These are phyloP conservation scores for Beauveria sp. DNA, from an alignment of 2,329 filamentous ascomycete genomes.

Conservation along the genomic window DNA sequence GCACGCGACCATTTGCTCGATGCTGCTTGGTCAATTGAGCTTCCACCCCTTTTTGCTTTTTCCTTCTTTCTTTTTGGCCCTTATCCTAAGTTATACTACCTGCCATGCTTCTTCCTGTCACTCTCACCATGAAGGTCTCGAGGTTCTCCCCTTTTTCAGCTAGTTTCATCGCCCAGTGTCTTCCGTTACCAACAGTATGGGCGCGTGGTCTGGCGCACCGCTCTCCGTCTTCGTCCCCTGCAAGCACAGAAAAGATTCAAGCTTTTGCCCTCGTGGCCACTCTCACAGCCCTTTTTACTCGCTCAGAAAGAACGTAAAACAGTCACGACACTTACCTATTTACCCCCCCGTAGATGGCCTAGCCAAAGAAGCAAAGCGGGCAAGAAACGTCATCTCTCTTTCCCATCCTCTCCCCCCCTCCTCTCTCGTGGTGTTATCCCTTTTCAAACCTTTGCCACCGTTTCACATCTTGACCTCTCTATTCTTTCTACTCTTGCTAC, in stretches of 20 bases:
- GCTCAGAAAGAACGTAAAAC: neutral
- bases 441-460: neutral
- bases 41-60: neutral
- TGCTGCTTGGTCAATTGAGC: slow-evolving; percentile 34
- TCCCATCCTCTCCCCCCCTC: neutral
- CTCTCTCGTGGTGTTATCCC: neutral
- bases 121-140: neutral
- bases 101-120: neutral
- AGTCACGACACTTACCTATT: neutral
- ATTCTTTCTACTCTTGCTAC: neutral
- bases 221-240: neutral
- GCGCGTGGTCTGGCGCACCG: neutral
- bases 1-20: slow-evolving; percentile 37
- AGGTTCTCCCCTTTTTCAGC: no score
- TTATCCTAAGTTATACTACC: no score
- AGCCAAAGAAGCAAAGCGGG: no score
- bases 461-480: neutral
- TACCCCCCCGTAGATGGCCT: neutral
- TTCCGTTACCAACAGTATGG: neutral
- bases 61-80: neutral
- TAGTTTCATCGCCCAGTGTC: neutral
- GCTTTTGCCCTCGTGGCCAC: neutral
- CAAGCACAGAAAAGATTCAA: neutral
- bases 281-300: neutral
- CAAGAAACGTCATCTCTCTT: neutral